phyloP scores from a whole-genome alignment of 2,329 filamentous ascomycete genomes.

The Zalaria obscura region DNA sequence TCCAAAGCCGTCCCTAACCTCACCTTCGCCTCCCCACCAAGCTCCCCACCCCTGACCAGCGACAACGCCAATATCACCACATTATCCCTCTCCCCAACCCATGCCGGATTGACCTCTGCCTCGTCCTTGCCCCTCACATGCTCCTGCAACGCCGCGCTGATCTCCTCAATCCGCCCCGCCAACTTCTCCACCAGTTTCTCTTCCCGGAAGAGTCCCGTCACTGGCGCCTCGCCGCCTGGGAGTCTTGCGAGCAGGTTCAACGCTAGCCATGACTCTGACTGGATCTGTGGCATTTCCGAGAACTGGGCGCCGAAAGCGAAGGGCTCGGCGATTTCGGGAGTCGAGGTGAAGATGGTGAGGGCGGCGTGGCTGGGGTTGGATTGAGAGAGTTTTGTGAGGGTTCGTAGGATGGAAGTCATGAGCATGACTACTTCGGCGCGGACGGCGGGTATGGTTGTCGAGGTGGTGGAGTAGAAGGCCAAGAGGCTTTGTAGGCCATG shows the following conservation, averaged over 20 bases:
- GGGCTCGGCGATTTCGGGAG: slow-evolving; percentile 2
- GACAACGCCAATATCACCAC: slow-evolving; percentile 19
- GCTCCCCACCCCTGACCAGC: slow-evolving; percentile 20
- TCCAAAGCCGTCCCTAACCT: neutral
- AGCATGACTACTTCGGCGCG: neutral
- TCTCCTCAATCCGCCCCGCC: neutral
- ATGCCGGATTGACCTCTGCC: slow-evolving; percentile 1
- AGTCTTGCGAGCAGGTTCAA: slow-evolving; percentile 2
- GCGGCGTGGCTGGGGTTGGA: neutral
- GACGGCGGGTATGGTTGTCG: neutral
- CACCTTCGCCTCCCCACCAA: slow-evolving; percentile 13
- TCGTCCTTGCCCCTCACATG: slow-evolving; percentile 14
- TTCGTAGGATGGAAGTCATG: neutral
- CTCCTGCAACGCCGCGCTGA: neutral
- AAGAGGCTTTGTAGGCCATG: neutral
- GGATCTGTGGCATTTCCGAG: slow-evolving; percentile 3
- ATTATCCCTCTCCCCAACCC: slow-evolving; percentile 23
- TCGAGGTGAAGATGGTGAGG: neutral
- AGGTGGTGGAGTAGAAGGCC: neutral
- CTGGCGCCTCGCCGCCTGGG: neutral
- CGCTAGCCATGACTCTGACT: slow-evolving; percentile 7
- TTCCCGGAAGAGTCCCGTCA: neutral
- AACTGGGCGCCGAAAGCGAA: slow-evolving; percentile 4
- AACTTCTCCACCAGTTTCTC: neutral
- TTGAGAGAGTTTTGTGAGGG: neutral